Base-by-base conservation (phyloP, 306 rosid species). In the Leucaena leucocephala region DNA sequence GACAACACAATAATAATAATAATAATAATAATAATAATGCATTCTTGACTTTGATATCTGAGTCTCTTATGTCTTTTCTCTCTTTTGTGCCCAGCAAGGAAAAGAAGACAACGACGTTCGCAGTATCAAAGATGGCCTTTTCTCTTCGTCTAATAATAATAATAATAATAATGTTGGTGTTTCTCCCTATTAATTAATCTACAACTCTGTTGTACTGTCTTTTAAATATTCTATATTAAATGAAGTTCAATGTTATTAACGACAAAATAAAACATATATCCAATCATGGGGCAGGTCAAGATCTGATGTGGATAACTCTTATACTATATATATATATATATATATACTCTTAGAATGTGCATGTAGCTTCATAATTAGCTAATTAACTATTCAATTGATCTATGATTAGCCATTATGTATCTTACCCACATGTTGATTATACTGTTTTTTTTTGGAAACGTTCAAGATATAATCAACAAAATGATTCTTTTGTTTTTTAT, bases 51-150 rank as follows among this genome's bases (percentile, higher is more conserved):
- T 71, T 77, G 76, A 39, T 80, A 68, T 76, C 43, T 64, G 69
- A 38, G 46, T 83, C 77, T 68, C 35, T 84, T 55, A 45, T 85
- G 81, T 87, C 71, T 13, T 69, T 27, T 27, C 27, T 27, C 27
- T 27, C 27, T 27, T 42, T 43, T 76, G 61, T 68, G 75, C 80
- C 76, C 78, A 94, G 98, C 92, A 92, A 72, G 90, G 88, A 74
- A 92, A 92, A 72, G 90, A 86, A 74, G 93, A 89, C 4, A 90
- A 89, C 75, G 78, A 89, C 77, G 59, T 81, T 84, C 78, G 87
- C 11, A 78, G 6, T 3, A 36, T 87, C 88, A 90, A 91, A 84
- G 94, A 91, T 79, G 98, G 85, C 11, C 82, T 82, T 86, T 93
- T 88, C 36, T 82, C 83, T 79, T 68, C 97, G 0, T 88, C 91